Percentiles rank a stretch among this genome's conserved stretches.
phyloP scores from a whole-genome alignment of 768 basidiomycete species.

The Russula virescens region DNA sequence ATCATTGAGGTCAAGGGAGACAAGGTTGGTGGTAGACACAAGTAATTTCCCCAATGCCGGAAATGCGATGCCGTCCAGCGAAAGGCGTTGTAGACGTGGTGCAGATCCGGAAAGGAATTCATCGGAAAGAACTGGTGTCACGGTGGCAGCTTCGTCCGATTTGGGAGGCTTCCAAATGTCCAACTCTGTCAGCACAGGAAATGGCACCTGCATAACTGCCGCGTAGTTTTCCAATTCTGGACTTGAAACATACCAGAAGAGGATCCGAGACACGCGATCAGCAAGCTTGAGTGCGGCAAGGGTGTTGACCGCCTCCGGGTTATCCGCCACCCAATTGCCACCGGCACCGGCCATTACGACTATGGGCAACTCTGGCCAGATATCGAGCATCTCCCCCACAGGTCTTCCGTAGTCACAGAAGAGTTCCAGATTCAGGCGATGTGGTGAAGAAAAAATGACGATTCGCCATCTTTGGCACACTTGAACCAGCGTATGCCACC shows the following conservation, averaged over 20 bases:
- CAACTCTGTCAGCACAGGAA: background rate
- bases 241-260: background rate
- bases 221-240: too few relatives aligned
- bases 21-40: too few relatives aligned
- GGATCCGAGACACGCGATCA: background rate
- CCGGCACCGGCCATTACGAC: background rate
- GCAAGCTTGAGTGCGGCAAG: background rate
- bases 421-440: background rate
- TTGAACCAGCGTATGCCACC: background rate
- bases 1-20: too few relatives aligned
- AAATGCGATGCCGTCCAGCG: too few relatives aligned
- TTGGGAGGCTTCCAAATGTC: too few relatives aligned
- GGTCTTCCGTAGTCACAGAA: background rate
- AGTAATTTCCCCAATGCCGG: too few relatives aligned
- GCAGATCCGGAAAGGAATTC: too few relatives aligned
- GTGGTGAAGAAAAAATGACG: background rate
- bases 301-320: background rate
- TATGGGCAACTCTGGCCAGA: slow-evolving; percentile 4
- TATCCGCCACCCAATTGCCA: background rate
- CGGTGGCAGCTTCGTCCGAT: too few relatives aligned
- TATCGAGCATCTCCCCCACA: background rate
- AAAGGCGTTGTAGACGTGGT: too few relatives aligned
- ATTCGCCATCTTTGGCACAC: background rate
- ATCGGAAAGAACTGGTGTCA: too few relatives aligned
- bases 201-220: background rate